Percentiles rank a stretch among this genome's conserved stretches.
Evolutionary conservation across 106 monocot species (phyloP).

Genomic region (Iris macrosiphon): DNA sequence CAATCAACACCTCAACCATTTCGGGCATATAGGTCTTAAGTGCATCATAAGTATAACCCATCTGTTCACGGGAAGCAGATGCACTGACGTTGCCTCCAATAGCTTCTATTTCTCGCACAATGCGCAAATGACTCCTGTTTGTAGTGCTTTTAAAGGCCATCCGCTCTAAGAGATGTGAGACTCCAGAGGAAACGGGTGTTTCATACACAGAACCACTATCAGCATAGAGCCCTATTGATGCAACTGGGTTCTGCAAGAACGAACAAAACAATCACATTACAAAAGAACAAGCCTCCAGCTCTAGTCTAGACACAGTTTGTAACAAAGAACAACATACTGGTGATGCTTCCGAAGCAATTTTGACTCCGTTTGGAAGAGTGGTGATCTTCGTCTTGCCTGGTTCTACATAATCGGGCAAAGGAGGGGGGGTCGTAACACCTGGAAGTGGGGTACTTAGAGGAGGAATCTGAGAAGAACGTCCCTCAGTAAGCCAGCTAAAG

Average conservation of each 20-base stretch:
- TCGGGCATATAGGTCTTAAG: constrained; percentile 72
- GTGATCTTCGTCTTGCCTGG: constrained; percentile 72
- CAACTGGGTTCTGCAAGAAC: constrained; percentile 53
- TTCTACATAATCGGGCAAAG: constrained; percentile 68
- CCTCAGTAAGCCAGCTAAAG: constrained; percentile 69
- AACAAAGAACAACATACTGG: constrained; percentile 33
- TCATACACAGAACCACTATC: constrained; percentile 90
- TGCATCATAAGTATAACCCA: constrained; percentile 85
- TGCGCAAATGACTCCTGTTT: constrained; percentile 84
- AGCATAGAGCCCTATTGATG: constrained; percentile 74
- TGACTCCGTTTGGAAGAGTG: constrained; percentile 74
- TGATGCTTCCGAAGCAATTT: constrained; percentile 80
- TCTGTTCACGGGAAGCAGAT: constrained; percentile 83
- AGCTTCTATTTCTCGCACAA: constrained; percentile 87
- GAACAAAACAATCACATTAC: constrained; percentile 1
- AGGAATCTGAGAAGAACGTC: constrained; percentile 34
- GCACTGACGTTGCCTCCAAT: constrained; percentile 76
- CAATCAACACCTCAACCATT: constrained; percentile 91
- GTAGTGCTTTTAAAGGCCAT: constrained; percentile 89
- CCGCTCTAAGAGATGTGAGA: constrained; percentile 64
- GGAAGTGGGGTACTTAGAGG: constrained; percentile 62
- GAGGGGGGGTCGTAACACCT: constrained; percentile 47
- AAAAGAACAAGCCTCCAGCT: not conserved
- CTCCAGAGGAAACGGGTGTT: constrained; percentile 59
- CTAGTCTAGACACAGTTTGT: not conserved